Percentiles rank a stretch among this genome's conserved stretches.
These are phyloP conservation scores for Brasenia schreberi DNA, from an alignment of 164 flowering plant genomes.

Conservation along the genomic window DNA sequence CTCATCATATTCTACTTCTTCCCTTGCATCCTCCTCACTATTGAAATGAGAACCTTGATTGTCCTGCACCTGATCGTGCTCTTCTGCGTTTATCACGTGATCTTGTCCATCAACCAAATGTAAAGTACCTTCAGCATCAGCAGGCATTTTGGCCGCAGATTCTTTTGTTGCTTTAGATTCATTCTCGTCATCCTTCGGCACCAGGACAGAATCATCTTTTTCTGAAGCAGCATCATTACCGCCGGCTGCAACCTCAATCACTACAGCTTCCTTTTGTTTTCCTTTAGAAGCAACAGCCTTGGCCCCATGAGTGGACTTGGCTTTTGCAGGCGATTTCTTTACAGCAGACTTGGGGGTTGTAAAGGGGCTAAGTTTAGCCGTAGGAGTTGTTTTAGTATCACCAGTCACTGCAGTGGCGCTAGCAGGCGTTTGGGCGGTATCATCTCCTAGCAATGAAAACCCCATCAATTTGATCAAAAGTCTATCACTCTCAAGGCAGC, in stretches of 20 bases:
- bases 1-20: constrained; percentile 27
- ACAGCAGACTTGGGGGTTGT: constrained; percentile 8
- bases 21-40: constrained; percentile 15
- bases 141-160: constrained; percentile 7
- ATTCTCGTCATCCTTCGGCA: background rate
- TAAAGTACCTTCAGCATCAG: background rate
- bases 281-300: background rate
- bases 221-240: background rate
- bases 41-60: background rate
- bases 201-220: background rate
- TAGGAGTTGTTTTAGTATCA: background rate
- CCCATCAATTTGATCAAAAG: background rate
- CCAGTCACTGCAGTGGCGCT: constrained; percentile 6
- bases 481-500: background rate
- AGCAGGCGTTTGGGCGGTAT: constrained; percentile 12
- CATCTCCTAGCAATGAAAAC: constrained; percentile 8
- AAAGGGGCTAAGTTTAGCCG: constrained; percentile 11
- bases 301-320: constrained; percentile 12
- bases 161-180: background rate
- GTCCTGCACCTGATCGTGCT: constrained; percentile 9
- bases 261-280: constrained; percentile 2
- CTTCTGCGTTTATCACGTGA: constrained; percentile 9
- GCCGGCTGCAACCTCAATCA: background rate
- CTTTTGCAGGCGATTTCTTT: constrained; percentile 16
- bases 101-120: constrained; percentile 13